phyloP scores from a whole-genome alignment of 139 green algal species.

The Spirogloea muscicola region DNA sequence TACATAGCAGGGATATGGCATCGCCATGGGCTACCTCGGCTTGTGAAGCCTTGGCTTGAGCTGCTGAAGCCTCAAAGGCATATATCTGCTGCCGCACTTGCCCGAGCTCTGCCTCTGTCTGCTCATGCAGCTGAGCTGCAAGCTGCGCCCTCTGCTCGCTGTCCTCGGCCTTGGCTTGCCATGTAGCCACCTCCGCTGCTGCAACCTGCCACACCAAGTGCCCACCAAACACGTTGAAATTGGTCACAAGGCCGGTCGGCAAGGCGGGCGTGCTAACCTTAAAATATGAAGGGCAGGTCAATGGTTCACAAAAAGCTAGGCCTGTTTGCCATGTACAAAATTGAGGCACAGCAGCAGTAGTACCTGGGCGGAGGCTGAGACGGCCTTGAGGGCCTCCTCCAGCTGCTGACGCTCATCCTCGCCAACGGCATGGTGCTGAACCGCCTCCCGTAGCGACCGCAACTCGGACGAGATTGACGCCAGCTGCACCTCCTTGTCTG shows the following conservation, averaged over 20 bases:
- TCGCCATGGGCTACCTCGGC: too few relatives aligned
- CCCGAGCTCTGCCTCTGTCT: constrained; percentile 28
- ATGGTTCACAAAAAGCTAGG: too few relatives aligned
- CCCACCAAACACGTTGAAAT: too few relatives aligned
- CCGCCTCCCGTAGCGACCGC: constrained; percentile 13
- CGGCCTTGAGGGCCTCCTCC: constrained; percentile 15
- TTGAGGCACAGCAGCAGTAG: too few relatives aligned
- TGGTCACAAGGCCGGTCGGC: too few relatives aligned
- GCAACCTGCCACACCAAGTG: too few relatives aligned
- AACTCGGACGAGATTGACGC: constrained; percentile 19
- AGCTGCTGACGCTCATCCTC: constrained; percentile 33
- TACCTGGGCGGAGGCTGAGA: neutral
- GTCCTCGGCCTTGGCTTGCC: constrained; percentile 5
- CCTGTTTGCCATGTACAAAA: too few relatives aligned
- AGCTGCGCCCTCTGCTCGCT: neutral
- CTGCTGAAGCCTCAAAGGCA: constrained; percentile 13
- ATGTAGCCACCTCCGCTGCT: neutral
- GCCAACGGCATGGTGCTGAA: neutral
- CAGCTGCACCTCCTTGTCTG: constrained; percentile 23
- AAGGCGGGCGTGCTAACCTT: too few relatives aligned
- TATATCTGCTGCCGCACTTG: constrained; percentile 1
- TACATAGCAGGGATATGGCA: too few relatives aligned
- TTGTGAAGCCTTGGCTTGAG: constrained; percentile 9
- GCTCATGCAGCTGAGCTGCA: neutral
- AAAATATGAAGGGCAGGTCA: too few relatives aligned